Base-by-base conservation (phyloP, 1,139 yeast genomes). In the Candida sp. region DNA sequence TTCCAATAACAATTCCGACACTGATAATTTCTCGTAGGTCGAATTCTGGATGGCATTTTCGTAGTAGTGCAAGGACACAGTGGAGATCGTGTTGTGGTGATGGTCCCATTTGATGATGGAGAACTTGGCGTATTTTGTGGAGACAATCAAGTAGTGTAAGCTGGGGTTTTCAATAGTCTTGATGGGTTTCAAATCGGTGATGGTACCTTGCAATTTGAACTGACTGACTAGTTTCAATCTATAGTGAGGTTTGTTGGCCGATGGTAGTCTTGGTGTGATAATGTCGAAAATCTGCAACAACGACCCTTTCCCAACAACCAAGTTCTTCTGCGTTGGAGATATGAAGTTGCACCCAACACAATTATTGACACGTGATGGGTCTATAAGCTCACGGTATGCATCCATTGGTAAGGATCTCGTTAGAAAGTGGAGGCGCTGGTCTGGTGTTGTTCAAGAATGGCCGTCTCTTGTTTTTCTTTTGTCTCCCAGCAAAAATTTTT, bases 31-130 rank as follows among this genome's bases (percentile, higher is more conserved):
- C 63, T 78, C 83, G 53, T 75, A 76, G 40, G 84, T 83, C 51
- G 75, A 66, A 50, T 74, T 78, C 59, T 72, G 81, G 50, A 89
- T 77, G 42, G 85, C 82, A 49, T 84, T 82, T 63, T 93, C 98
- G 67, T 93, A 94, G 66, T 83, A 91, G 68, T 94, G 99, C 50
- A 94, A 75, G 47, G 97, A 90, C 3, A 85, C 80, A 0, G 98
- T 91, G 22, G 81, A 74, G 11, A 94, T 76, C 0, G 80, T 61
- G 54, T 83, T 77, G 12, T 63, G 66, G 7, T 64, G 69, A 8
- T 72, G 70, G 63, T 91, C 88, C 92, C 97, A 94, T 54, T 79
- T 78, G 28, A 94, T 72, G 39, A 93, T 70, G 1, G 96, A 88
- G 49, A 91, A 66, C 66, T 93, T 93, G 26, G 98, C 97, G 51